phyloP scores from a whole-genome alignment of 139 green algal species.

The Chlamydomonas schloesseri region DNA sequence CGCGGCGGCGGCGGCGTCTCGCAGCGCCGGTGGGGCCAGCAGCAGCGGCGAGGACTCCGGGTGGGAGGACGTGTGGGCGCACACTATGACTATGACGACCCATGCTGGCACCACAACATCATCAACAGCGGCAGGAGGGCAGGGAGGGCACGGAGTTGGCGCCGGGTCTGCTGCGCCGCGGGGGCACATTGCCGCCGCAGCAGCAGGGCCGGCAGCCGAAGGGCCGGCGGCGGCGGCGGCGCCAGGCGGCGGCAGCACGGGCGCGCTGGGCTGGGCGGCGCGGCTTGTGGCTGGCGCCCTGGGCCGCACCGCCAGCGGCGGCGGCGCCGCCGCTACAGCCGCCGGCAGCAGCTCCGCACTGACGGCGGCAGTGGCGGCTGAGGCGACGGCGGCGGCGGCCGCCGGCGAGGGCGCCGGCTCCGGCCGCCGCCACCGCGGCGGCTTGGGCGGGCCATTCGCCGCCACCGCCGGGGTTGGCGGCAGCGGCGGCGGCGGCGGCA shows the following conservation, averaged over 20 bases:
- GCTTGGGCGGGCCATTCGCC: not conserved
- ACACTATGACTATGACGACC: no score
- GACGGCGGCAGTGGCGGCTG: not conserved
- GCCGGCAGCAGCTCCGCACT: not conserved
- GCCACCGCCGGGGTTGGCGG: not conserved
- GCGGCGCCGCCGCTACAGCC: not conserved
- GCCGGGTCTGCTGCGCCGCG: no score
- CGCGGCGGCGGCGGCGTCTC: not conserved
- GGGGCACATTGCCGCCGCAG: not conserved
- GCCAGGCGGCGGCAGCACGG: not conserved
- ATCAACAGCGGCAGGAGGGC: no score
- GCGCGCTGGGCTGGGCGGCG: slow-evolving; percentile 8
- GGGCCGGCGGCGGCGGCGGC: not conserved
- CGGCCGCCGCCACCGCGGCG: not conserved
- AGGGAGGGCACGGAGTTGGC: no score
- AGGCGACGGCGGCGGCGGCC: not conserved
- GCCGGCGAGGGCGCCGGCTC: not conserved
- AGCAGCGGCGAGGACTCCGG: not conserved
- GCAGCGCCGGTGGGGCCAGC: not conserved
- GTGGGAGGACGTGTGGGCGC: slow-evolving; percentile 40
- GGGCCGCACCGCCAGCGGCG: not conserved
- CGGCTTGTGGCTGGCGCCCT: not conserved
- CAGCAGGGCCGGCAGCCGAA: not conserved
- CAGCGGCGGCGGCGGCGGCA: not conserved
- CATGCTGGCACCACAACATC: no score